Percentiles rank a stretch among this genome's conserved stretches.
Evolutionary conservation across 345 rosid genomes (phyloP).

Genomic region (Rhodamnia argentea): DNA sequence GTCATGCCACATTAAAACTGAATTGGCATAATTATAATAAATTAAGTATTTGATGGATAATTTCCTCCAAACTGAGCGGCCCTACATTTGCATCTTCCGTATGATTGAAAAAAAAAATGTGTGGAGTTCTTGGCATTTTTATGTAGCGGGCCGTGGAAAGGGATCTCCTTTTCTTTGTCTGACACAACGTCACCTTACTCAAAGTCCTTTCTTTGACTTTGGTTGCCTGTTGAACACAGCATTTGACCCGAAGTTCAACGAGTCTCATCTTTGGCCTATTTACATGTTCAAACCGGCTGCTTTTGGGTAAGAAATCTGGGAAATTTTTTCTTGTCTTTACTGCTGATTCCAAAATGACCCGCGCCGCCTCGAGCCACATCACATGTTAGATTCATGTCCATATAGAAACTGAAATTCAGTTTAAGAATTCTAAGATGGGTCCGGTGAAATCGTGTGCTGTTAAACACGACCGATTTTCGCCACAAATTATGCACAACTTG

Average conservation of each 20-base stretch:
- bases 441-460: neutral
- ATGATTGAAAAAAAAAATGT: neutral
- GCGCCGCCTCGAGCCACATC: no score
- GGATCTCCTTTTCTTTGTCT: neutral
- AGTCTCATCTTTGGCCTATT: neutral
- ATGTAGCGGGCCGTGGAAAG: neutral
- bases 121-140: neutral
- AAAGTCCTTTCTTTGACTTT: neutral
- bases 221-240: neutral
- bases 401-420: neutral
- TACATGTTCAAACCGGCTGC: neutral
- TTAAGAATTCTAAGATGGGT: neutral
- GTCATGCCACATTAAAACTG: no score
- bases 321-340: neutral
- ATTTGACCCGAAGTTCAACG: neutral
- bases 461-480: neutral
- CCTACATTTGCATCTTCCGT: no score
- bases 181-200: neutral
- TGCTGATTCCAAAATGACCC: neutral
- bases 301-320: neutral
- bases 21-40: no score
- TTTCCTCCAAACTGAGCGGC: no score
- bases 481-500: neutral
- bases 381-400: neutral
- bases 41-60: no score